These are phyloP conservation scores for Stenocarpella maydis DNA, from an alignment of 2,329 filamentous ascomycete species.

Conservation along the genomic window DNA sequence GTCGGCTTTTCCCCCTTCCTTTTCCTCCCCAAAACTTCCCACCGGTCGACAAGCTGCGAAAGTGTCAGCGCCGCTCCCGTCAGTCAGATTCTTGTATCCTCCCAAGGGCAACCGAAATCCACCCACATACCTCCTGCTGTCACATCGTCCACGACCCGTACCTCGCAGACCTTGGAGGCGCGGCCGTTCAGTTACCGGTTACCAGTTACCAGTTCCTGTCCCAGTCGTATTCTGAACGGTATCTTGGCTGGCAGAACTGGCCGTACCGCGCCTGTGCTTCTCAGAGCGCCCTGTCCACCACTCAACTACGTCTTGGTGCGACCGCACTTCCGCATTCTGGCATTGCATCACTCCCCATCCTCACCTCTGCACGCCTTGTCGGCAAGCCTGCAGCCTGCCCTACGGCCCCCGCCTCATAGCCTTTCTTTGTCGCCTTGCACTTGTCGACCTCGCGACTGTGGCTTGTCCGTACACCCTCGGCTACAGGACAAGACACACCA, in stretches of 20 bases:
- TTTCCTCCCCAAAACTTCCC: background rate
- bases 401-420: slow-evolving; percentile 30
- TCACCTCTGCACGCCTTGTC: slow-evolving; percentile 25
- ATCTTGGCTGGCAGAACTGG: slow-evolving; percentile 23
- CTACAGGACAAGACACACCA: slow-evolving; percentile 8
- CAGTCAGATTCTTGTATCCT: slow-evolving; percentile 41
- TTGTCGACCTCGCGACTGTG: slow-evolving; percentile 23
- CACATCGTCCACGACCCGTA: slow-evolving; percentile 2
- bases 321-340: slow-evolving; percentile 30
- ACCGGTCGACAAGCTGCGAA: slow-evolving; percentile 7
- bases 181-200: slow-evolving; percentile 2
- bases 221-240: slow-evolving; percentile 6
- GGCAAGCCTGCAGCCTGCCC: slow-evolving; percentile 28
- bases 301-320: slow-evolving; percentile 33
- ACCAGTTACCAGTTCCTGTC: background rate
- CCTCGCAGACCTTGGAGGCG: slow-evolving; percentile 17
- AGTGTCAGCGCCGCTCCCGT: slow-evolving; percentile 40
- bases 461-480: slow-evolving; percentile 14
- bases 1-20: background rate
- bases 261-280: slow-evolving; percentile 30
- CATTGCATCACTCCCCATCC: slow-evolving; percentile 29
- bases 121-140: slow-evolving; percentile 8
- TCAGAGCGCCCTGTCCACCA: slow-evolving; percentile 24
- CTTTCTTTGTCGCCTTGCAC: slow-evolving; percentile 27
- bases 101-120: slow-evolving; percentile 36